Base-by-base conservation (phyloP, 2,329 filamentous ascomycete genomes). In the Periconia digitata region DNA sequence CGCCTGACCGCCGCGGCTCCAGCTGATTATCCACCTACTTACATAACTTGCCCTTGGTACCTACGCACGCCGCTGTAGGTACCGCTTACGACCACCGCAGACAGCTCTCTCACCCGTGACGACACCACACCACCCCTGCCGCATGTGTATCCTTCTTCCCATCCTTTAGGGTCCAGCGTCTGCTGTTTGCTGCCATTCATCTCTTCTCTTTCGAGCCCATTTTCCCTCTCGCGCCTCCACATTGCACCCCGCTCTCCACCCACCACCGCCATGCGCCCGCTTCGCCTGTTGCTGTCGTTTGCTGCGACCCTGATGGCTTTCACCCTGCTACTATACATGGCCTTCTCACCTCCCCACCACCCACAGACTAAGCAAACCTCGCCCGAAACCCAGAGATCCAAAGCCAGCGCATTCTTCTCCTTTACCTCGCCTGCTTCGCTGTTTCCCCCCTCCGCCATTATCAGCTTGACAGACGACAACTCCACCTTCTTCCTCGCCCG, bases 401-500 rank as follows among this genome's bases (percentile, higher is more conserved):
- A 56, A 47, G 51, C 77, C 23, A 66, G 68, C 29, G 63, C 76
- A 24, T 67, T 75, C 53, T 79, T 77, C 60, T 76, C 74, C 50
- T 79, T 77, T 68, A 73, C 74, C n/a, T 73, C 73, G 8, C 77
- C 92, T 1, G 89, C 92, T 55, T 91, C 90, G 17, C 84, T 99
- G 18, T 99, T 99, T 69, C 92, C 92, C 4, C 92, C 92, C 3
- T 96, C 94, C 56, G 94, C 94, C 40, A 89, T 95, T 63, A 96
- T 99, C 69, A 96, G 90, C 71, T 81, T 99, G 53, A 96, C 92
- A 64, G 91, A 97, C 72, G 94, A 99, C 73, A 99, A 99, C 72
- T 96, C 90, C 59, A 99, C 94, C 12, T 95, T 95, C 60, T 99
- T 99, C 74, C 80, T 95, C 46, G 92, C 94, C 37, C 82, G 94